These are phyloP conservation scores for Canna indica DNA, from an alignment of 176 grass and related monocot species.

Conservation along the genomic window DNA sequence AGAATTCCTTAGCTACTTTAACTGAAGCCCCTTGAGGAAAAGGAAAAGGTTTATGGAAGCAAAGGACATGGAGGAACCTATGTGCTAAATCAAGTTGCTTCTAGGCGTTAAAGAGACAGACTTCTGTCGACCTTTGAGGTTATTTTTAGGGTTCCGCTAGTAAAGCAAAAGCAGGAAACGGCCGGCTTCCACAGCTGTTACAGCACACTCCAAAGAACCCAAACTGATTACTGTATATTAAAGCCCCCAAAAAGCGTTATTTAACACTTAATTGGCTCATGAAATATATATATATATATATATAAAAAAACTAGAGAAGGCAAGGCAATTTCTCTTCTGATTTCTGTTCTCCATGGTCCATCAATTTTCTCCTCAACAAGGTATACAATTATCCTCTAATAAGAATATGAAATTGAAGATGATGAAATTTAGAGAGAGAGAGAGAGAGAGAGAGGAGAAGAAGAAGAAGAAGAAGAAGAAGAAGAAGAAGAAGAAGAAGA, in stretches of 20 bases:
- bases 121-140: constrained; percentile 15
- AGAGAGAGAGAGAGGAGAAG: constrained; percentile 7
- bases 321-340: no score
- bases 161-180: constrained; percentile 34
- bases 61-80: not conserved
- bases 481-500: constrained; percentile 20
- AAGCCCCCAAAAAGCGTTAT: not conserved
- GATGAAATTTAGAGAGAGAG: constrained; percentile 24
- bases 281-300: constrained; percentile 17
- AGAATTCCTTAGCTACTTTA: constrained; percentile 83
- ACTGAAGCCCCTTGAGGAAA: constrained; percentile 71
- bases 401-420: no score
- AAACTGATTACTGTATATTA: constrained; percentile 6
- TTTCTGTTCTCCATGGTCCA: no score
- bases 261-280: constrained; percentile 6
- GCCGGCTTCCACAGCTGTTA: constrained; percentile 40
- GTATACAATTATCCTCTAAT: no score
- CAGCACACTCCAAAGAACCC: constrained; percentile 42
- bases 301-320: not conserved
- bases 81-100: constrained; percentile 1
- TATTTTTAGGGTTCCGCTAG: constrained; percentile 25
- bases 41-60: constrained; percentile 42
- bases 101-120: constrained; percentile 3
- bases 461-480: constrained; percentile 20
- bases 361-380: no score